These are phyloP conservation scores for Plasmodium inui DNA, from an alignment of 169 alveolate species.

Conservation along the genomic window DNA sequence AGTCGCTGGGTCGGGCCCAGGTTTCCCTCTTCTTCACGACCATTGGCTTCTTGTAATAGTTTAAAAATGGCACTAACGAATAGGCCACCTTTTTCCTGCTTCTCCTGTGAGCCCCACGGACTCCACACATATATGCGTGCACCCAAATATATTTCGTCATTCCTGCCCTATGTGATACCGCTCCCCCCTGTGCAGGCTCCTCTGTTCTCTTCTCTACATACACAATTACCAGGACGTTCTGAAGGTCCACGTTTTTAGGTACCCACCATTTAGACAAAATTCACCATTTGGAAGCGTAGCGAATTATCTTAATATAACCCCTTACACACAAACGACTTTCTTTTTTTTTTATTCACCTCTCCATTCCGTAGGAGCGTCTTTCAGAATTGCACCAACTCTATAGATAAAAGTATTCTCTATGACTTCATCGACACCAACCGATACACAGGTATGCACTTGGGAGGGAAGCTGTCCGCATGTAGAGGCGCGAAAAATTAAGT, in stretches of 20 bases:
- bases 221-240: conserved; percentile 58
- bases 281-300: not conserved
- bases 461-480: not conserved
- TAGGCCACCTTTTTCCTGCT: not conserved
- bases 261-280: not conserved
- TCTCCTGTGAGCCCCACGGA: not conserved
- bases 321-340: not conserved
- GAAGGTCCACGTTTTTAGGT: conserved; percentile 67
- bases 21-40: conserved; percentile 66
- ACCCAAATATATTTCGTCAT: not conserved
- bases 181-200: conserved; percentile 10
- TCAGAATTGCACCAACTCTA: conserved; percentile 63
- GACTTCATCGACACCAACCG: conserved; percentile 64
- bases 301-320: not conserved
- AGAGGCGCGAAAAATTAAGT: not conserved
- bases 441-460: conserved; percentile 30
- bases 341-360: not conserved
- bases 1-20: conserved; percentile 68
- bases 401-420: conserved; percentile 64
- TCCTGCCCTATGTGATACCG: not conserved
- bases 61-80: not conserved
- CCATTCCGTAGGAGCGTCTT: conserved; percentile 42
- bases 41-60: conserved; percentile 54
- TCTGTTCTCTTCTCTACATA: conserved; percentile 33
- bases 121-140: not conserved